Evolutionary conservation across 805 yeast species (phyloP).

Genomic region (Saccharomycopsis fermentans): DNA sequence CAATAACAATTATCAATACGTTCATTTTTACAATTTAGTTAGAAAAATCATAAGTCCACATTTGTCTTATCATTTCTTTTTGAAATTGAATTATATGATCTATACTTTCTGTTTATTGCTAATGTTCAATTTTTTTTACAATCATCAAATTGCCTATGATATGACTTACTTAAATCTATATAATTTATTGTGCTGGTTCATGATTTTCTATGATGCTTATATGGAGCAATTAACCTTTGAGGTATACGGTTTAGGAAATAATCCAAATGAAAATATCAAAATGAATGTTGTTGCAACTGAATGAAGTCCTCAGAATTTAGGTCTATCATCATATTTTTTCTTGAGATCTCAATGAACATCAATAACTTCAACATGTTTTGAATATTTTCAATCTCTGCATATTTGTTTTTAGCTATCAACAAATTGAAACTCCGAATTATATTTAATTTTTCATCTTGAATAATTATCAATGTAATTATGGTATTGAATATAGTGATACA

Average conservation of each 20-base stretch:
- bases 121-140: constrained; percentile 11
- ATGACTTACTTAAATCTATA: constrained; percentile 13
- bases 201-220: constrained; percentile 8
- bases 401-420: background rate
- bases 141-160: constrained; percentile 18
- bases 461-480: background rate
- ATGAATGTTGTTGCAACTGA: background rate
- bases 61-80: background rate
- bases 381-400: background rate
- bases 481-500: background rate
- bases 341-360: constrained; percentile 2
- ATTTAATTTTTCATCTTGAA: background rate
- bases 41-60: background rate
- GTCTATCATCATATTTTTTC: background rate
- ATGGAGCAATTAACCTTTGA: constrained; percentile 8
- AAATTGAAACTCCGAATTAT: background rate
- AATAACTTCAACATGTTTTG: background rate
- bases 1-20: background rate
- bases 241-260: constrained; percentile 9
- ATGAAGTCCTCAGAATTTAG: background rate
- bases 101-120: constrained; percentile 4
- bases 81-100: constrained; percentile 5
- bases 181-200: constrained; percentile 14
- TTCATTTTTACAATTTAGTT: background rate
- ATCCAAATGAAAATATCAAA: background rate